These are phyloP conservation scores for Mycena metata DNA, from an alignment of 768 basidiomycete genomes.

Conservation along the genomic window DNA sequence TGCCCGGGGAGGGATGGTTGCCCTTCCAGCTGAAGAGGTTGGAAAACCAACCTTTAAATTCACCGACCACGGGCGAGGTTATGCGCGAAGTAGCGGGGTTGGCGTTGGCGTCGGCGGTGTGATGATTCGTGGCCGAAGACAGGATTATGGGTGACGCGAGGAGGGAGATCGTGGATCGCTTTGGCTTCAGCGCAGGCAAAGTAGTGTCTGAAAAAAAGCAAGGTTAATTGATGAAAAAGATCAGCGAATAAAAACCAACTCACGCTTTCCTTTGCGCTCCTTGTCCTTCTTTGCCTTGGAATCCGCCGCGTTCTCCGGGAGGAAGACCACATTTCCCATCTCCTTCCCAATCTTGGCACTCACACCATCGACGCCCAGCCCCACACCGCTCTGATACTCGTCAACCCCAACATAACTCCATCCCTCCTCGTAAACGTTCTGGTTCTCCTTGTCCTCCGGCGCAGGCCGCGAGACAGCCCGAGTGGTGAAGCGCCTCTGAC, in stretches of 20 bases:
- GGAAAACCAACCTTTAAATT: conserved; percentile 95
- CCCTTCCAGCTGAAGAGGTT: conserved; percentile 95
- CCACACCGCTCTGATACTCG: conserved; percentile 47
- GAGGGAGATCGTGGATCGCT: conserved; percentile 59
- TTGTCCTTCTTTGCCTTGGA: conserved; percentile 60
- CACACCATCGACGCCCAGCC: conserved; percentile 52
- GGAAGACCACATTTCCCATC: conserved; percentile 63
- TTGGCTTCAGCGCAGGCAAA: conserved; percentile 60
- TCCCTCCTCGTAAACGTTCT: conserved; percentile 50
- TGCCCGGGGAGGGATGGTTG: conserved; percentile 47
- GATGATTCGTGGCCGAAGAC: conserved; percentile 54
- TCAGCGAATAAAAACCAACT: conserved; percentile 44
- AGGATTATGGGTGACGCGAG: conserved; percentile 65
- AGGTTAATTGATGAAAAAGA: conserved; percentile 11
- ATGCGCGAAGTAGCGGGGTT: conserved; percentile 50
- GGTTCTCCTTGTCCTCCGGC: conserved; percentile 60
- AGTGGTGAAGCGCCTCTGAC: conserved; percentile 27
- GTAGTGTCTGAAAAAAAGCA: conserved; percentile 30
- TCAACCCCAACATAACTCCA: conserved; percentile 56
- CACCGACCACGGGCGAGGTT: conserved; percentile 81
- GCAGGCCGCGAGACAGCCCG: conserved; percentile 35
- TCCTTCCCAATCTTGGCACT: conserved; percentile 55
- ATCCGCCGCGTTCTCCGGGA: conserved; percentile 41
- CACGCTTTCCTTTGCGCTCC: conserved; percentile 70
- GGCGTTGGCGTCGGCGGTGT: conserved; percentile 45